A percentile compares a stretch with the other conserved stretches of the same genome.
phyloP scores from a whole-genome alignment of 1,284 basidiomycete genomes.

The Tilletia indica region DNA sequence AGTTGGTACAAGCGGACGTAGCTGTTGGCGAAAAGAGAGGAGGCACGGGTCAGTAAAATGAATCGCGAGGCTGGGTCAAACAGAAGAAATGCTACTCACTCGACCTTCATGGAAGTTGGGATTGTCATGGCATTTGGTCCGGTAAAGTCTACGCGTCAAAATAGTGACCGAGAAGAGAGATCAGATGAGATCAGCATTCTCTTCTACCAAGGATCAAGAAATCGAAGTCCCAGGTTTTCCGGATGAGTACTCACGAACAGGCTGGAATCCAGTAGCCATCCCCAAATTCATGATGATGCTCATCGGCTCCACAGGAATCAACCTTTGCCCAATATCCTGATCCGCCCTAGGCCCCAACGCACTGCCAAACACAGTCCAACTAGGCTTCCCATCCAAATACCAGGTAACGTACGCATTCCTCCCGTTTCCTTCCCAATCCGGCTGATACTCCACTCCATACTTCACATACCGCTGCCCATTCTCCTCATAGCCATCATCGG shows the following conservation, averaged over 20 bases:
- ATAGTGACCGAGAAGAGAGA: not conserved
- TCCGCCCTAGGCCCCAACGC: conserved; percentile 20
- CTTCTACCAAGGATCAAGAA: too few species aligned
- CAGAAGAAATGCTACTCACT: conserved; percentile 8
- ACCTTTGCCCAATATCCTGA: conserved; percentile 21
- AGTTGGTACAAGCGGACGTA: conserved; percentile 51
- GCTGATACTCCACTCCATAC: conserved; percentile 27
- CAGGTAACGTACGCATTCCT: conserved; percentile 22
- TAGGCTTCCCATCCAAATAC: conserved; percentile 28
- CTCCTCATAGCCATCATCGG: conserved; percentile 20
- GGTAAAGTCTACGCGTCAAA: not conserved
- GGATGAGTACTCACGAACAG: conserved; percentile 30
- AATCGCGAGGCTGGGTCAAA: too few species aligned
- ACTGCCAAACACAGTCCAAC: conserved; percentile 25
- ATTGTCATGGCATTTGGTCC: conserved; percentile 27
- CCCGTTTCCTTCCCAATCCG: conserved; percentile 24
- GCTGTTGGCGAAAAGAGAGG: not conserved
- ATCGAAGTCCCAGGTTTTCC: not conserved
- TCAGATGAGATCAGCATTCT: not conserved
- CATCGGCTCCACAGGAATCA: conserved; percentile 25
- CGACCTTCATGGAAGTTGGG: conserved; percentile 35
- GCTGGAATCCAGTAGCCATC: conserved; percentile 51
- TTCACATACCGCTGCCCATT: conserved; percentile 20
- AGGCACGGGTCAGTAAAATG: not conserved
- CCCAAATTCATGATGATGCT: conserved; percentile 32